Conservation (phyloP, 129 eudicot genomes). For the Saposhnikovia divaricata region DNA sequence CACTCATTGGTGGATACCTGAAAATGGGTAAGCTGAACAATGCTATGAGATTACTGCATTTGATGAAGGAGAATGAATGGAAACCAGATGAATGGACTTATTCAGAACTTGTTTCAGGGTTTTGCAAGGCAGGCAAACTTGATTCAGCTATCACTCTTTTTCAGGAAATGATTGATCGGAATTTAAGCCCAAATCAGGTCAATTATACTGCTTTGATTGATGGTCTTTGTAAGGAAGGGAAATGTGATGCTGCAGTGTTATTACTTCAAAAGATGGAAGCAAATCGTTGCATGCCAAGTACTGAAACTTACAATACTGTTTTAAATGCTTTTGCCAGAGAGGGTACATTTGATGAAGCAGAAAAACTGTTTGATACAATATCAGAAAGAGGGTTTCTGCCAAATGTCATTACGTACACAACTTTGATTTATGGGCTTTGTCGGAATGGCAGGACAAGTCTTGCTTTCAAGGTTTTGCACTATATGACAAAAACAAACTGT, state of each 20-base stretch:
- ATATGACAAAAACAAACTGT: slow-evolving; percentile 55
- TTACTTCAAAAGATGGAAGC: slow-evolving; percentile 51
- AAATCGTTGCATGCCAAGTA: slow-evolving; percentile 31
- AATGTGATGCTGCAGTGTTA: slow-evolving; percentile 44
- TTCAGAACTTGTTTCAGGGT: slow-evolving; percentile 67
- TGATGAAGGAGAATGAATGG: slow-evolving; percentile 75
- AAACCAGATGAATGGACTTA: slow-evolving; percentile 73
- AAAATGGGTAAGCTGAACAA: slow-evolving; percentile 32
- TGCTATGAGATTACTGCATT: slow-evolving; percentile 56
- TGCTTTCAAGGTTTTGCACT: slow-evolving; percentile 55
- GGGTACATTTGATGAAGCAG: slow-evolving; percentile 44
- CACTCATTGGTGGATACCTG: slow-evolving; percentile 46
- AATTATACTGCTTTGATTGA: slow-evolving; percentile 61
- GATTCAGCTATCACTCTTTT: slow-evolving; percentile 46
- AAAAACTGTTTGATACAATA: slow-evolving; percentile 39
- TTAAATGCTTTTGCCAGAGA: slow-evolving; percentile 49
- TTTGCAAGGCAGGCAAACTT: slow-evolving; percentile 57
- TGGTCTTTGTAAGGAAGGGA: slow-evolving; percentile 59
- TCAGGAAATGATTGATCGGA: slow-evolving; percentile 48
- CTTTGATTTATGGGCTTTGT: slow-evolving; percentile 68
- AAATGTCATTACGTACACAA: slow-evolving; percentile 69
- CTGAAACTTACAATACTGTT: slow-evolving; percentile 62
- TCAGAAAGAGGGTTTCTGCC: slow-evolving; percentile 45
- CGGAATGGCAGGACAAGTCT: slow-evolving; percentile 42
- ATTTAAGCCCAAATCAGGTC: slow-evolving; percentile 57